Conservation (phyloP, 2,329 filamentous ascomycete species). For the Aspergillus sp. region DNA sequence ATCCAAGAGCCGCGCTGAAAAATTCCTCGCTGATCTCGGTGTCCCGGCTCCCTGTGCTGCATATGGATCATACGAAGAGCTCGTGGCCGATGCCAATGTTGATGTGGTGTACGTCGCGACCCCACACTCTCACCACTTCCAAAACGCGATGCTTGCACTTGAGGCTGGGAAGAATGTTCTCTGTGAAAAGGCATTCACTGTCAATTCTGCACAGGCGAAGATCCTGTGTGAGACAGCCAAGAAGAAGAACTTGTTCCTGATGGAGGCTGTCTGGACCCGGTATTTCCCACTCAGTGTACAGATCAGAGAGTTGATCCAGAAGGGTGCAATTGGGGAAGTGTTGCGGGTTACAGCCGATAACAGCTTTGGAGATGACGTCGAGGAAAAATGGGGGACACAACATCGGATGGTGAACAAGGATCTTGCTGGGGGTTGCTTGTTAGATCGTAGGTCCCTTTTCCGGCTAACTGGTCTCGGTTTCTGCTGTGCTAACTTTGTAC, state of each 20-base stretch:
- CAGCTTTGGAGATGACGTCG: slow-evolving; percentile 57
- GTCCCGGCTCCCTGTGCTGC: slow-evolving; percentile 64
- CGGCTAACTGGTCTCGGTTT: neutral
- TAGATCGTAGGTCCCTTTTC: slow-evolving; percentile 54
- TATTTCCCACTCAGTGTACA: slow-evolving; percentile 82
- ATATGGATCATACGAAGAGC: slow-evolving; percentile 77
- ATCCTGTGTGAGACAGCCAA: slow-evolving; percentile 67
- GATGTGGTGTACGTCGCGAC: slow-evolving; percentile 88
- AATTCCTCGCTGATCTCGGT: slow-evolving; percentile 68
- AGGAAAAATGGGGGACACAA: slow-evolving; percentile 55
- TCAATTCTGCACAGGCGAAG: slow-evolving; percentile 71
- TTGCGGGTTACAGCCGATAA: slow-evolving; percentile 56
- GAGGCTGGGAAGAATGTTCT: slow-evolving; percentile 82
- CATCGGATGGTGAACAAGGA: slow-evolving; percentile 80
- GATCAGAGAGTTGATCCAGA: slow-evolving; percentile 49
- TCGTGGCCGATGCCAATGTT: slow-evolving; percentile 72
- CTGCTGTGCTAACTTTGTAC: neutral
- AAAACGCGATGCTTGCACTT: slow-evolving; percentile 80
- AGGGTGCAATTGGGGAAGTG: slow-evolving; percentile 58
- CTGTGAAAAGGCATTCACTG: slow-evolving; percentile 86
- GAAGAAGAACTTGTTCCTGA: slow-evolving; percentile 69
- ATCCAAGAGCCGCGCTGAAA: slow-evolving; percentile 62
- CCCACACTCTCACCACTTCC: slow-evolving; percentile 89
- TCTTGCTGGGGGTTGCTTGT: slow-evolving; percentile 73
- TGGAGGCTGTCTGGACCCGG: slow-evolving; percentile 87